Base-by-base conservation (phyloP, 306 rosid genomes). In the Cucurbita argyrosperma region DNA sequence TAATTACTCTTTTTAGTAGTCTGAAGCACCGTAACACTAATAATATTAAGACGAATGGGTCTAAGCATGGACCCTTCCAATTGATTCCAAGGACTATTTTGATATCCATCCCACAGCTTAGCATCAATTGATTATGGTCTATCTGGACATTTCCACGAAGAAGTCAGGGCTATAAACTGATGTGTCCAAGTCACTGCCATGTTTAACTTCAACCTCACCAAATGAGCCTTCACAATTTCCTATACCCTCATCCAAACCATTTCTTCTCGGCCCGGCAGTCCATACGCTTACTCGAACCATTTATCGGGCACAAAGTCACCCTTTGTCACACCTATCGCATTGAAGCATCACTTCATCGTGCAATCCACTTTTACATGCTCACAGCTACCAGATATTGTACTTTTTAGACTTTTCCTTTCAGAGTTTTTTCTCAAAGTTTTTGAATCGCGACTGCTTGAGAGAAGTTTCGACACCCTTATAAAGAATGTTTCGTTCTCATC, bases 301-400 rank as follows among this genome's bases (percentile, higher is more conserved):
- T 90, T 94, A 71, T 97, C 95, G 53, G 97, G 96, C 43, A 94
- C 92, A 83, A 94, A 94, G 98, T 96, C 98, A 94, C 52, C 98
- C 98, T 83, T 86, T 90, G 72, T 94, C 84, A 62, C 97, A 94
- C 84, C 97, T 88, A 81, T 94, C 97, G 42, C 98, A 94, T 72
- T 90, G 79, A 82, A 94, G 98, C 98, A 94, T 94, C 40, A 89
- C 87, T 72, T 94, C 96, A 52, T 97, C 98, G 19, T 94, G 98
- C 88, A 90, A 82, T 21, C 98, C 98, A 85, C 97, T 94, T 82
- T 78, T 84, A 66, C 98, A 94, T 94, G 98, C 74, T 90, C 95
- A 16, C 98, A 94, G 66, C 35, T 30, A 89, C 86, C 84, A 89
- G 98, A 30, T 30, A 85, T 90, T 94, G 64, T 78, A 90, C 40